Evolutionary conservation across 75 land plant species (phyloP).

Genomic region (Selaginella tamariscina): DNA sequence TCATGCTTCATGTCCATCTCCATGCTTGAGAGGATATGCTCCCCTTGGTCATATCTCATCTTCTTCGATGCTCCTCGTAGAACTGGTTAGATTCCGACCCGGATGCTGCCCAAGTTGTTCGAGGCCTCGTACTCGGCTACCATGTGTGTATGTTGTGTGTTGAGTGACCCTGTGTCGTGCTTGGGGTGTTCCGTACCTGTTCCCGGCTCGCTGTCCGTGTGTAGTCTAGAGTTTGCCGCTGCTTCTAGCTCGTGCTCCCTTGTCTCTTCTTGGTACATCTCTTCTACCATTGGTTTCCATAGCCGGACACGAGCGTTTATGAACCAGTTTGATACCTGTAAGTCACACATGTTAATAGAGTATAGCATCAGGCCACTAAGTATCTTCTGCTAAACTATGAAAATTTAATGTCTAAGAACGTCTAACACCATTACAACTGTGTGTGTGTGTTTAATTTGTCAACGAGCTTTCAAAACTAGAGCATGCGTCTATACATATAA

Average conservation of each 20-base stretch:
- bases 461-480: neutral
- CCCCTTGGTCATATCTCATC: neutral
- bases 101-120: neutral
- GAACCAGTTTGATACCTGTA: neutral
- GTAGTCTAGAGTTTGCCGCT: conserved; percentile 15
- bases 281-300: neutral
- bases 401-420: neutral
- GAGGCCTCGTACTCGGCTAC: neutral
- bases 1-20: neutral
- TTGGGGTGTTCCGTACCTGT: neutral
- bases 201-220: conserved; percentile 5
- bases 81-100: neutral
- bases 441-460: neutral
- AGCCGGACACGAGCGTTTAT: neutral
- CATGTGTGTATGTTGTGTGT: neutral
- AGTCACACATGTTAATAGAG: neutral
- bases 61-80: neutral
- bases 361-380: neutral
- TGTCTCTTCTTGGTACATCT: conserved; percentile 8
- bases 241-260: conserved; percentile 48
- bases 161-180: neutral
- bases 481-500: neutral
- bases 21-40: neutral
- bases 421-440: neutral
- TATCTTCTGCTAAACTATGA: neutral